Evolutionary conservation across 306 rosid genomes (phyloP).

Genomic region (Parietaria judaica): DNA sequence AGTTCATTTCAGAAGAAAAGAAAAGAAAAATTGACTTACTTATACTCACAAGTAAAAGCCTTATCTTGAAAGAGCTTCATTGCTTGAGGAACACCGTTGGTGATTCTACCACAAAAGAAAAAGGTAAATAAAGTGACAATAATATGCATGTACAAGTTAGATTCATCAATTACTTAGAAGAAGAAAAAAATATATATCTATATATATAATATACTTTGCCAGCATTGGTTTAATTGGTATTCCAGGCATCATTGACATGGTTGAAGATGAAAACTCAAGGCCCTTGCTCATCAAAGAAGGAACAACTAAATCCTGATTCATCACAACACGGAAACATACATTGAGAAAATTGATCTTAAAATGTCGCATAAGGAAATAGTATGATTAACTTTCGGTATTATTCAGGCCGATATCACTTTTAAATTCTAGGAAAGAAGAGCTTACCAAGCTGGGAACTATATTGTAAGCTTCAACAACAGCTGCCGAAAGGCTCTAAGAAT

Average conservation of each 20-base stretch:
- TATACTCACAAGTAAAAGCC: slow-evolving; percentile 85
- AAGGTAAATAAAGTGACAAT: neutral
- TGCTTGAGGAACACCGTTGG: slow-evolving; percentile 76
- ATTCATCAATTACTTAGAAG: neutral
- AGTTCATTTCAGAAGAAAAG: slow-evolving; percentile 2
- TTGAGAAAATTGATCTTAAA: slow-evolving; percentile 1
- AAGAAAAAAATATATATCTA: slow-evolving; percentile 9
- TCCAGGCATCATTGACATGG: slow-evolving; percentile 88
- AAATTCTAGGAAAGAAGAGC: too few relatives aligned
- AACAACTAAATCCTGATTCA: slow-evolving; percentile 67
- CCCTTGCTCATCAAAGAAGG: slow-evolving; percentile 78
- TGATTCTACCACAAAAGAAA: slow-evolving; percentile 44
- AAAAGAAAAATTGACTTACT: slow-evolving; percentile 37
- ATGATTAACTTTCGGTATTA: neutral
- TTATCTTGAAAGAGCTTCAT: slow-evolving; percentile 70
- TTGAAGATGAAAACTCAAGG: slow-evolving; percentile 59
- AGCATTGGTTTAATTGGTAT: slow-evolving; percentile 96
- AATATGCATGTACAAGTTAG: neutral
- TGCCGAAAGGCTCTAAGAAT: slow-evolving; percentile 47
- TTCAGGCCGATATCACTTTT: too few relatives aligned
- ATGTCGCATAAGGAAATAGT: neutral
- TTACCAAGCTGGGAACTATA: slow-evolving; percentile 70
- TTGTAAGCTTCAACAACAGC: slow-evolving; percentile 77
- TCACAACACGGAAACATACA: slow-evolving; percentile 14
- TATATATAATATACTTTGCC: slow-evolving; percentile 57